Conservation (phyloP, 2,329 filamentous ascomycete genomes). For the Penicillium sp. region DNA sequence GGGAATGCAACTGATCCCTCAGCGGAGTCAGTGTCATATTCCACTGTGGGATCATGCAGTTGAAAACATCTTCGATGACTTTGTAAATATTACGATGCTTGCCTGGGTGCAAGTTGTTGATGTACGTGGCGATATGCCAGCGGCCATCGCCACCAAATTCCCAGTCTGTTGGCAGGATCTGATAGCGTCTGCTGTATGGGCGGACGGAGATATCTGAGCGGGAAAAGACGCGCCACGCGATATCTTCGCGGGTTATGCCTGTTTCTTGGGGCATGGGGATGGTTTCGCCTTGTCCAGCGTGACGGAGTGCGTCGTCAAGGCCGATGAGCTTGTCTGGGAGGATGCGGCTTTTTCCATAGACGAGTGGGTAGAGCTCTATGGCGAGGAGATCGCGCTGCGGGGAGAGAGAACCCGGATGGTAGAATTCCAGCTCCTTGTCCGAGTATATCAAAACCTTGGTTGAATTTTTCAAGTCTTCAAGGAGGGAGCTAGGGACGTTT, state of each 20-base stretch:
- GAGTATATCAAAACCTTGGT: slow-evolving; percentile 54
- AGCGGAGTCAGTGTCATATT: slow-evolving; percentile 32
- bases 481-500: slow-evolving; percentile 41
- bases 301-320: slow-evolving; percentile 26
- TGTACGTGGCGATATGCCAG: slow-evolving; percentile 42
- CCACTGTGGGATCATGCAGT: slow-evolving; percentile 27
- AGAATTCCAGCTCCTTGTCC: slow-evolving; percentile 55
- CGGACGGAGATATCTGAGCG: slow-evolving; percentile 29
- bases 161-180: slow-evolving; percentile 50
- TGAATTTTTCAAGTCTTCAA: slow-evolving; percentile 44
- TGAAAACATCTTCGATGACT: slow-evolving; percentile 40
- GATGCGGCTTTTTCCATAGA: slow-evolving; percentile 33
- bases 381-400: slow-evolving; percentile 65
- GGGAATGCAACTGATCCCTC: slow-evolving; percentile 34
- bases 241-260: slow-evolving; percentile 33
- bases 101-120: slow-evolving; percentile 49
- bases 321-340: slow-evolving; percentile 27
- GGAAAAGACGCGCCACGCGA: slow-evolving; percentile 29
- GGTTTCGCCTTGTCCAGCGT: slow-evolving; percentile 26
- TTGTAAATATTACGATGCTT: slow-evolving; percentile 37
- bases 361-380: slow-evolving; percentile 63
- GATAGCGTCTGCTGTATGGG: slow-evolving; percentile 39
- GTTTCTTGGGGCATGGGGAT: slow-evolving; percentile 28
- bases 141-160: slow-evolving; percentile 29
- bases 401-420: slow-evolving; percentile 57